These are phyloP conservation scores for Sugiyamaella castrensis DNA, from an alignment of 1,139 yeast genomes.

Conservation along the genomic window DNA sequence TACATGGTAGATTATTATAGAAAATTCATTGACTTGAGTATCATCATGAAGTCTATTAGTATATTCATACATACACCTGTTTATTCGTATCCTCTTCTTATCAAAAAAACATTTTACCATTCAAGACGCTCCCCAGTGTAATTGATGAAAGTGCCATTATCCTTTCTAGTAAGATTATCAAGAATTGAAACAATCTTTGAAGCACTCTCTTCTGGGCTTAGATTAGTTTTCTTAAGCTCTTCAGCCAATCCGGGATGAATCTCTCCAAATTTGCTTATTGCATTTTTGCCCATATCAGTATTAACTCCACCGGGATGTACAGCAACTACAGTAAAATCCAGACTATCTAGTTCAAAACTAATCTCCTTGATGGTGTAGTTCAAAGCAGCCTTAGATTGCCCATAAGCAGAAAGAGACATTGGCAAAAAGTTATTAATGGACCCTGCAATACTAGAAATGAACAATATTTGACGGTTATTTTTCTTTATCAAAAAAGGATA, in stretches of 20 bases:
- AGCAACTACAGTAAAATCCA: slow-evolving; percentile 31
- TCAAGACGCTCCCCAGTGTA: slow-evolving; percentile 14
- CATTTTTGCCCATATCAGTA: slow-evolving; percentile 33
- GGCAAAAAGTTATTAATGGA: slow-evolving; percentile 27
- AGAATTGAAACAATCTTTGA: slow-evolving; percentile 11
- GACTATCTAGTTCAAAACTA: slow-evolving; percentile 28
- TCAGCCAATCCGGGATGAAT: neutral
- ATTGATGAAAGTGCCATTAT: slow-evolving; percentile 17
- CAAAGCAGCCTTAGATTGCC: slow-evolving; percentile 41
- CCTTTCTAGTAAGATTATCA: slow-evolving; percentile 11
- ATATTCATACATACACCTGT: too few relatives aligned
- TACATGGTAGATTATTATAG: too few relatives aligned
- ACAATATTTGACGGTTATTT: slow-evolving; percentile 25
- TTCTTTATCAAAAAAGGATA: slow-evolving; percentile 26
- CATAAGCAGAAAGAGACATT: slow-evolving; percentile 32
- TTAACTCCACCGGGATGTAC: slow-evolving; percentile 38
- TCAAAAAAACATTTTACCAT: neutral
- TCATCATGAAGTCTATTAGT: too few relatives aligned
- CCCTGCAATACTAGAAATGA: slow-evolving; percentile 31
- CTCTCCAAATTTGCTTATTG: neutral
- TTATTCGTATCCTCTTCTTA: too few relatives aligned
- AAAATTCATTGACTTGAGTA: too few relatives aligned
- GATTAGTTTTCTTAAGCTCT: neutral
- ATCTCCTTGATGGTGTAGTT: slow-evolving; percentile 32
- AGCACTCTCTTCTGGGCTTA: slow-evolving; percentile 12